phyloP scores from a whole-genome alignment of 805 yeast species.

The Candida alai region DNA sequence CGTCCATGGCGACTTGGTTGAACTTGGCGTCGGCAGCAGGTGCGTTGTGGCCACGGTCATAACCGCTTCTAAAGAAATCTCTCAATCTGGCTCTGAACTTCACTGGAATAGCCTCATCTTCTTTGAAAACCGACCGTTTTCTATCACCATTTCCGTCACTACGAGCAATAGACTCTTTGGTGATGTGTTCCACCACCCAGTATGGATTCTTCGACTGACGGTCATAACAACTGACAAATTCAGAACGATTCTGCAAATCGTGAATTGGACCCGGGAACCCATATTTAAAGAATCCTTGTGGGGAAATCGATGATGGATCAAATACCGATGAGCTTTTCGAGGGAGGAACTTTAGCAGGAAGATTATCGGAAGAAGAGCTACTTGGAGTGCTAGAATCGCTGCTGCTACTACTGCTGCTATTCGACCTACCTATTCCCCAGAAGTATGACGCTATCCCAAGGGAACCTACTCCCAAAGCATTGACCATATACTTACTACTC shows the following conservation, averaged over 20 bases:
- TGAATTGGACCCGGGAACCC: constrained; percentile 96
- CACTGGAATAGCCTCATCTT: constrained; percentile 78
- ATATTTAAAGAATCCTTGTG: constrained; percentile 78
- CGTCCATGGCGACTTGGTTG: constrained; percentile 89
- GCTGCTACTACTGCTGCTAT: constrained; percentile 7
- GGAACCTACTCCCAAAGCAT: constrained; percentile 32
- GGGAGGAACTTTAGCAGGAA: constrained; percentile 5
- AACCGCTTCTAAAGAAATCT: constrained; percentile 93
- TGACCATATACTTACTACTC: constrained; percentile 25
- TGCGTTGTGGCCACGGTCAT: constrained; percentile 95
- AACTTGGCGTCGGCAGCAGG: constrained; percentile 98
- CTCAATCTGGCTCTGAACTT: constrained; percentile 71
- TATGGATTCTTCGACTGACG: constrained; percentile 81
- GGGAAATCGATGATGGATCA: constrained; percentile 48
- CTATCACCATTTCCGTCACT: constrained; percentile 59
- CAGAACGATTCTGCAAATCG: constrained; percentile 69
- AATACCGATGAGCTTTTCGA: constrained; percentile 12
- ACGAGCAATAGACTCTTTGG: constrained; percentile 59
- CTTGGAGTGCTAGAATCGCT: constrained; percentile 11
- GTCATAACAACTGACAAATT: constrained; percentile 83
- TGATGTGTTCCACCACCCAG: constrained; percentile 87
- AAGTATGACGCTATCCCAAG: constrained; percentile 38
- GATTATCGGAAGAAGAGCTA: constrained; percentile 8
- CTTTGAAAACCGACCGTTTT: constrained; percentile 75
- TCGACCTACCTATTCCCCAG: constrained; percentile 32